These are phyloP conservation scores for Talaromyces borbonicus DNA, from an alignment of 495 filamentous ascomycete species.

Conservation along the genomic window DNA sequence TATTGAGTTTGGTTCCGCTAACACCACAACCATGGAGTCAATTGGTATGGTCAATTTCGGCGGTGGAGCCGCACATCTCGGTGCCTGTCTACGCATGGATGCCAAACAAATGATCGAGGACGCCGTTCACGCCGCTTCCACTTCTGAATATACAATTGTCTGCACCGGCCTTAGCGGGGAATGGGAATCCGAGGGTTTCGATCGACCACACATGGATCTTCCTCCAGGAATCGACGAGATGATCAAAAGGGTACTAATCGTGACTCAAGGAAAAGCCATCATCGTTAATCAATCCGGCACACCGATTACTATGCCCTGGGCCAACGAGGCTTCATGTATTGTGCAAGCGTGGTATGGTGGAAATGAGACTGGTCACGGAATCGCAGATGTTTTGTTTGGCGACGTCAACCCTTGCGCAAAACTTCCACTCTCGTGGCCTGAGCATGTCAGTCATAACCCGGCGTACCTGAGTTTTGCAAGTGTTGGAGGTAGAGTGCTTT, in stretches of 20 bases:
- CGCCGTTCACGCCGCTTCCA: slow-evolving; percentile 47
- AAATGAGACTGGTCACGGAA: slow-evolving; percentile 45
- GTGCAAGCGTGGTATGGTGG: slow-evolving; percentile 60
- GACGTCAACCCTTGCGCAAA: slow-evolving; percentile 42
- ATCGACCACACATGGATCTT: slow-evolving; percentile 66
- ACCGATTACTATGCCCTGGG: slow-evolving; percentile 68
- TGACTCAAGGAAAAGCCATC: neutral
- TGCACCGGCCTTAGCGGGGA: slow-evolving; percentile 71
- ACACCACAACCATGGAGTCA: slow-evolving; percentile 47
- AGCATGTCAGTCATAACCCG: slow-evolving; percentile 52
- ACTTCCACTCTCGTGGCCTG: slow-evolving; percentile 50
- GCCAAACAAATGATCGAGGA: slow-evolving; percentile 29
- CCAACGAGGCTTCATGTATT: slow-evolving; percentile 49
- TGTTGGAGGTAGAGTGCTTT: slow-evolving; percentile 53
- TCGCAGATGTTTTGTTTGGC: slow-evolving; percentile 53
- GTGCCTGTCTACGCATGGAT: slow-evolving; percentile 1
- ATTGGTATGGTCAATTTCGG: slow-evolving; percentile 44
- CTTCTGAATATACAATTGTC: slow-evolving; percentile 59
- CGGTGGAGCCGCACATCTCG: slow-evolving; percentile 43
- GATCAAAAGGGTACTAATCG: slow-evolving; percentile 46
- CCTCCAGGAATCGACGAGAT: slow-evolving; percentile 56
- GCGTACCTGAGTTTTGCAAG: slow-evolving; percentile 56
- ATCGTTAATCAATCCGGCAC: slow-evolving; percentile 1
- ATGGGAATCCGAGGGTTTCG: slow-evolving; percentile 80
- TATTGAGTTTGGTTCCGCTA: slow-evolving; percentile 54